Evolutionary conservation across 768 basidiomycete species (phyloP), one percentile per base, ranked within the genome.

Genomic region (Mycena rosella): DNA sequence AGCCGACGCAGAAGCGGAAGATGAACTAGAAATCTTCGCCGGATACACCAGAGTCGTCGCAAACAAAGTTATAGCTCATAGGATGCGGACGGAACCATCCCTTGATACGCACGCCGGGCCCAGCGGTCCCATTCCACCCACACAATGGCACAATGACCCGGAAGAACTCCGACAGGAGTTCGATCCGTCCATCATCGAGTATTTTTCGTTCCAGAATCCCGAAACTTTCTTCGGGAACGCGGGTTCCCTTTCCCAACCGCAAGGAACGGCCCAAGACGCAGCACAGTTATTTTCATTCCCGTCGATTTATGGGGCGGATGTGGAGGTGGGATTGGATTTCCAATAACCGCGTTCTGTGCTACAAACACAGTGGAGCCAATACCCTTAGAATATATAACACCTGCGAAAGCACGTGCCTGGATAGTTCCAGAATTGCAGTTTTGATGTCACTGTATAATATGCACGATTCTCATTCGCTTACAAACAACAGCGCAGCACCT

Each of bases 31-130:
- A 14, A 66, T 72, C 15, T 69, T 72, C n/a, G 71, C 64, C 4
- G 71, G 71, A 15, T 66, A 69, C 42, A 72, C 71, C 7, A 64
- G 68, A 1, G 57, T 72, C 42, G 60, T 72, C 14, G 71, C 67
- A 9, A 58, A 63, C 11, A 72, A 72, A 55, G 64, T 72, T 20
- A 40, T 71, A 1, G 52, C 62, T 22, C 63, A 44, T 22, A 63
- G 53, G 15, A 9, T 44, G 42, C 49, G 9, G 17, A 20, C 18
- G 49, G 27, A 5, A 7, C n/a, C 10, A 13, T 59, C 45, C 0
- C 67, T 49, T 4, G n/a, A n/a, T n/a, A 22, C 45, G 20, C 47
- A 40, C 18, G 24, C n/a, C 3, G 53, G 27, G 20, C 32, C 14
- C 44, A 26, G 44, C 13, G 18, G 24, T 2, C 40, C 36, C 7